These are phyloP conservation scores for Pontederia crassipes DNA, from an alignment of 176 grass and related monocot species.

Conservation along the genomic window DNA sequence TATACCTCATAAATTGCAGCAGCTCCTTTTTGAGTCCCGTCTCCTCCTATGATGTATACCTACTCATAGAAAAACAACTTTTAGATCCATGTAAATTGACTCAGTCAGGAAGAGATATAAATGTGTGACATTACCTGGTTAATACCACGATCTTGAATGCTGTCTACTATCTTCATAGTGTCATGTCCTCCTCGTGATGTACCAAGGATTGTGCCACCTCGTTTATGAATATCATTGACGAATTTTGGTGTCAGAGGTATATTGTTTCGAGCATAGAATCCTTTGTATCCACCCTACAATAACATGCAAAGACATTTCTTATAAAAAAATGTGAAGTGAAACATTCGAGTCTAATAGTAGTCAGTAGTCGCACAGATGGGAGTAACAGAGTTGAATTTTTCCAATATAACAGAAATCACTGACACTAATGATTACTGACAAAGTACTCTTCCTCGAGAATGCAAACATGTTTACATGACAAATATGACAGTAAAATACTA, in stretches of 20 bases:
- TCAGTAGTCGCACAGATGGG: too few relatives aligned
- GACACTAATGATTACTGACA: too few relatives aligned
- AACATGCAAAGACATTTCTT: background rate
- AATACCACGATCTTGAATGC: slow-evolving; percentile 14
- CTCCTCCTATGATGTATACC: slow-evolving; percentile 18
- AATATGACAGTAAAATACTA: too few relatives aligned
- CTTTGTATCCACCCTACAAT: slow-evolving; percentile 17
- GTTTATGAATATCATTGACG: slow-evolving; percentile 23
- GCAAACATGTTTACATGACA: too few relatives aligned
- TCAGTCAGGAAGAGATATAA: background rate
- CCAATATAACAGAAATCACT: too few relatives aligned
- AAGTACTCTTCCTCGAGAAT: too few relatives aligned
- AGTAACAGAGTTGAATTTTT: too few relatives aligned
- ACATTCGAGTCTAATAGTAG: background rate
- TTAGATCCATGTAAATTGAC: background rate
- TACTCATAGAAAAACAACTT: background rate
- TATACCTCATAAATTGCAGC: slow-evolving; percentile 4
- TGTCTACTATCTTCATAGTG: slow-evolving; percentile 17
- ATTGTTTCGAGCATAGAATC: slow-evolving; percentile 17
- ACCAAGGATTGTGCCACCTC: slow-evolving; percentile 14
- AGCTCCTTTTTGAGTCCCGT: slow-evolving; percentile 2
- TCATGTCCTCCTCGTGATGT: slow-evolving; percentile 25
- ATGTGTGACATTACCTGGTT: background rate
- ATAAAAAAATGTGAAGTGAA: background rate
- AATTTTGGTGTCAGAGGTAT: slow-evolving; percentile 9